Conservation (phyloP, 805 yeast genomes). For the Lachancea waltii region DNA sequence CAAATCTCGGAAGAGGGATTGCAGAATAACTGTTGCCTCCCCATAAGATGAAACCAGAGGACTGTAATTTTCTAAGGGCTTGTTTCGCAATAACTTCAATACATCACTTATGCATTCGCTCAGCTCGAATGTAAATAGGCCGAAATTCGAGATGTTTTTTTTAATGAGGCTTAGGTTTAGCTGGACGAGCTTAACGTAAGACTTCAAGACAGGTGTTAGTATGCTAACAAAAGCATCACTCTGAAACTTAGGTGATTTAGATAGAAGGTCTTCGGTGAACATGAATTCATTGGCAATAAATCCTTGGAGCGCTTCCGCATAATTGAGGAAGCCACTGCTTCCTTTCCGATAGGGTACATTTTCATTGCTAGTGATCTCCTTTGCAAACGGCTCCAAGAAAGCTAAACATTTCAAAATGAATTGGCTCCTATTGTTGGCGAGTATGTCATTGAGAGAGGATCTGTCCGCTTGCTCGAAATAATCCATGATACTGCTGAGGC, state of each 20-base stretch:
- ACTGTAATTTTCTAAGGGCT: constrained; percentile 16
- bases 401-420: constrained; percentile 40
- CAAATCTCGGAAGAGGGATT: constrained; percentile 48
- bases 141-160: constrained; percentile 40
- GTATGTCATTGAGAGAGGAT: constrained; percentile 30
- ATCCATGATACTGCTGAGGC: constrained; percentile 38
- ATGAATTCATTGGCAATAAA: constrained; percentile 46
- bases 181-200: constrained; percentile 36
- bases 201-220: constrained; percentile 33
- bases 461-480: constrained; percentile 35
- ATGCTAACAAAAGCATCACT: constrained; percentile 30
- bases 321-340: constrained; percentile 49
- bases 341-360: constrained; percentile 55
- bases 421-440: constrained; percentile 38
- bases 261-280: constrained; percentile 39
- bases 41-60: constrained; percentile 25
- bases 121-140: constrained; percentile 51
- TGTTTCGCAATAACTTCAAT: constrained; percentile 28
- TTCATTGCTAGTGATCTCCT: constrained; percentile 33
- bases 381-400: constrained; percentile 41
- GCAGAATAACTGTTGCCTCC: constrained; percentile 26
- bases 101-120: constrained; percentile 42
- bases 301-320: constrained; percentile 46
- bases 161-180: constrained; percentile 37
- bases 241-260: constrained; percentile 29